These are phyloP conservation scores for Arabidopsis hybrid DNA, from an alignment of 441 rosid genomes.

Conservation along the genomic window DNA sequence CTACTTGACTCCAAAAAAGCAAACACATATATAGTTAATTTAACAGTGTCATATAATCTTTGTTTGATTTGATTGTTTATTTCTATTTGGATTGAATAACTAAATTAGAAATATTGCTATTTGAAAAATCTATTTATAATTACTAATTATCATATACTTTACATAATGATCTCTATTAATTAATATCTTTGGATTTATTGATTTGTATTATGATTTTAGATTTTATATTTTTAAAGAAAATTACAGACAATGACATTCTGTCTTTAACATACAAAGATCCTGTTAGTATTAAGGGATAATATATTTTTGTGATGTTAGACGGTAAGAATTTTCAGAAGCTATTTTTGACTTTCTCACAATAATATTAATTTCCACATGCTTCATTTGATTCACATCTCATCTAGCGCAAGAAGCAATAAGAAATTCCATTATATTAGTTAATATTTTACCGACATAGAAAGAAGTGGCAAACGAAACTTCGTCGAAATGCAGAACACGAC, in stretches of 20 bases:
- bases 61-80: conserved; percentile 3
- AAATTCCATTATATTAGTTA: conserved; percentile 5
- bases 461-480: conserved; percentile 22
- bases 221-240: background rate
- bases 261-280: conserved; percentile 5
- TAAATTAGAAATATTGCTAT: background rate
- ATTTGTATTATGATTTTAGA: background rate
- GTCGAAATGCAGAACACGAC: conserved; percentile 20
- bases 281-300: background rate
- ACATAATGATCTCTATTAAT: background rate
- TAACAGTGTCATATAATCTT: background rate
- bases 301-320: background rate
- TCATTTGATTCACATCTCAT: conserved; percentile 20
- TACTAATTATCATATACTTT: background rate
- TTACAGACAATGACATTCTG: background rate
- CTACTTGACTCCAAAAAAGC: background rate
- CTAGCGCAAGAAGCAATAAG: background rate
- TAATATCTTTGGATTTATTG: conserved; percentile 9
- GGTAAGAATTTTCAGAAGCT: conserved; percentile 30
- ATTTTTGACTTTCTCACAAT: conserved; percentile 21
- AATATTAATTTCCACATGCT: conserved; percentile 9
- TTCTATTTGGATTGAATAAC: background rate
- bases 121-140: background rate
- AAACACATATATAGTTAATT: background rate
- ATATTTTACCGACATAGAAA: conserved; percentile 36